Evolutionary conservation across 805 yeast genomes (phyloP).

Genomic region (Monosporozyma unispora): DNA sequence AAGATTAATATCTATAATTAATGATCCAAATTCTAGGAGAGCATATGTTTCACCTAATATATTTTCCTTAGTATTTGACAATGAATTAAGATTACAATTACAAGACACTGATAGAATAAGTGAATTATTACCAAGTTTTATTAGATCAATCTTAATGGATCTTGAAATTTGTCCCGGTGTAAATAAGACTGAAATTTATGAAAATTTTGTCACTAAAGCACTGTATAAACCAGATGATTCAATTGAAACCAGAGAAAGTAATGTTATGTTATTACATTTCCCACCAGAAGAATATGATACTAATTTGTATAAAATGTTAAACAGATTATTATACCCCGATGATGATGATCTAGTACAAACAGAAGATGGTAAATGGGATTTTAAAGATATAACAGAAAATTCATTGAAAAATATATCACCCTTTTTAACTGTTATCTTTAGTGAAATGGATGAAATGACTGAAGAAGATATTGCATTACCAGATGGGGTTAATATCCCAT

Average conservation of each 20-base stretch:
- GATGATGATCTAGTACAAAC: conserved; percentile 9
- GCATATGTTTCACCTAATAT: conserved; percentile 18
- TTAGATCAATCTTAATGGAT: conserved; percentile 19
- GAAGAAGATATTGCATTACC: conserved; percentile 9
- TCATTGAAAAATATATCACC: conserved; percentile 23
- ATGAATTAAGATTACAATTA: conserved; percentile 12
- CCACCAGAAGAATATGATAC: conserved; percentile 29
- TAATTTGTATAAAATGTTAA: conserved; percentile 28
- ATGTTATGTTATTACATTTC: conserved; percentile 25
- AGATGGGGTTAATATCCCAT: conserved; percentile 25
- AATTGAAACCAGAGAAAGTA: conserved; percentile 13
- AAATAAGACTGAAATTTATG: conserved; percentile 8
- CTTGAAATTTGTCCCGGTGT: conserved; percentile 17
- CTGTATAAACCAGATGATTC: conserved; percentile 15
- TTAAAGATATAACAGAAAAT: conserved; percentile 11
- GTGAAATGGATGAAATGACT: conserved; percentile 24
- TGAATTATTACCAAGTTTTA: conserved; percentile 24
- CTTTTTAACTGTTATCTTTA: conserved; percentile 25
- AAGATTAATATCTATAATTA: conserved; percentile 17
- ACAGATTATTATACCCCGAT: conserved; percentile 23
- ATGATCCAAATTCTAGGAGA: conserved; percentile 15
- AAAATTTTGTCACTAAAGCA: conserved; percentile 24
- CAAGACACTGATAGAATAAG: conserved; percentile 21
- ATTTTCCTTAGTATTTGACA: conserved; percentile 16
- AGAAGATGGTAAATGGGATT: conserved; percentile 1